Evolutionary conservation across 352 stramenopile species (phyloP), one percentile per base, ranked within the genome.

Genomic region (Peronospora tabacina): DNA sequence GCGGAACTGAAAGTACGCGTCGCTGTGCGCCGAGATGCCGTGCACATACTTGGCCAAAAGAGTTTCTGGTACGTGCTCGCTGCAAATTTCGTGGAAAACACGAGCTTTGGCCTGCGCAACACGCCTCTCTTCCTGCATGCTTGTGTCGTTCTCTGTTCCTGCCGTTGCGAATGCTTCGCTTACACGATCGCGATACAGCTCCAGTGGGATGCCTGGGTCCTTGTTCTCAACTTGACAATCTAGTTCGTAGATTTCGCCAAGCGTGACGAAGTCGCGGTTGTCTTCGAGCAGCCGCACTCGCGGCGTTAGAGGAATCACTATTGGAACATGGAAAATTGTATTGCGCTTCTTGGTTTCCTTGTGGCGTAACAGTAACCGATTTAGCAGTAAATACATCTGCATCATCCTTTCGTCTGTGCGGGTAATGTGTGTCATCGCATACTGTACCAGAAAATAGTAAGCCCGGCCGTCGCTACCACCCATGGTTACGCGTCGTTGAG

Each of bases 401-500:
- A 92, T 91, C 71, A 96, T 92, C n/a, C 89, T 79, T 62, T 96
- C 87, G 63, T 97, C 88, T n/a, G 84, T 95, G 33, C 86, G 84
- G 16, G 89, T 97, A 43, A 94, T 90, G 67, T 97, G 85, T 16
- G 89, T 94, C 75, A 94, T 94, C 12, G 88, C 84, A 51, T 95
- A 95, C 58, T 97, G 89, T 24, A 96, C 85, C 44, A 97, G 38
- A 60, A 97, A 97, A 57, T 89, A 90, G 62, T 95, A 94, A 3
- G 70, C 56, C n/a, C 71, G 68, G 13, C 89, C 89, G 43, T 97
- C 85, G 34, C 78, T 96, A 26, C 88, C 89, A 12, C 89, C 81
- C 50, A 97, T 87, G 12, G 84, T 75, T 32, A 97, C 68, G 15
- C 89, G 86, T n/a, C 87, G 79, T 56, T 97, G 88, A 17, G 84